Evolutionary conservation across 1,284 basidiomycete species (phyloP), one percentile per base, ranked within the genome.

Genomic region (Ceratobasidium theobromae): DNA sequence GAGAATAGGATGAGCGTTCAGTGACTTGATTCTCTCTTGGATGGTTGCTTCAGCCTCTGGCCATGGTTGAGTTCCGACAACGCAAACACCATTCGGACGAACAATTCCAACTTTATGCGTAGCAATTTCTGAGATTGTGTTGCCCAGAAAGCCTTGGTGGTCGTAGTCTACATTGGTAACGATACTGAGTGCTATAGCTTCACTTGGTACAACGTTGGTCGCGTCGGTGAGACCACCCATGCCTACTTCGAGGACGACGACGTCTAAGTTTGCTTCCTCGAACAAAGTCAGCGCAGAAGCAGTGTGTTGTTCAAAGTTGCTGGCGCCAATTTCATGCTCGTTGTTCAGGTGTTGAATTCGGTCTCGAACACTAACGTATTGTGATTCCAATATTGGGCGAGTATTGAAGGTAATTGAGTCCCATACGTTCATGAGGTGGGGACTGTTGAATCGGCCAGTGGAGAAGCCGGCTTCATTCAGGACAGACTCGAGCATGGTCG

Each of bases 161-260:
- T 99, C 97, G 41, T 97, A 79, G 73, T 93, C 95, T 35, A 99
- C 91, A 1, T 88, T 79, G 0, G 93, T 92, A 33, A 99, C 81
- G 16, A 87, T 87, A 33, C 91, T 94, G 1, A 88, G 86, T 21
- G 95, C 77, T 58, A 94, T 83, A 66, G 82, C 80, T 1, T 84
- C 79, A 51, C 87, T 82, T 0, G 87, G 82, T 14, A 97, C 85
- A 55, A 92, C 84, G 74, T 99, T 99, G 1, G 97, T 99, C 18
- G 96, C 95, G 74, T 99, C 97, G 60, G 90, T 78, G 2, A 85
- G 81, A 0, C 97, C 97, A 0, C 96, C 97, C 86, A 99, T 88
- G 0, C 96, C 97, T 6, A 95, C 96, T 77, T 99, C 96, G 55
- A 98, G 78, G 3, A 99, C 83, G 51, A 91, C 87, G 16, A 98